Evolutionary conservation across 2,329 filamentous ascomycete species (phyloP), one percentile per base, ranked within the genome.

Genomic region (Verticillium dahliae): DNA sequence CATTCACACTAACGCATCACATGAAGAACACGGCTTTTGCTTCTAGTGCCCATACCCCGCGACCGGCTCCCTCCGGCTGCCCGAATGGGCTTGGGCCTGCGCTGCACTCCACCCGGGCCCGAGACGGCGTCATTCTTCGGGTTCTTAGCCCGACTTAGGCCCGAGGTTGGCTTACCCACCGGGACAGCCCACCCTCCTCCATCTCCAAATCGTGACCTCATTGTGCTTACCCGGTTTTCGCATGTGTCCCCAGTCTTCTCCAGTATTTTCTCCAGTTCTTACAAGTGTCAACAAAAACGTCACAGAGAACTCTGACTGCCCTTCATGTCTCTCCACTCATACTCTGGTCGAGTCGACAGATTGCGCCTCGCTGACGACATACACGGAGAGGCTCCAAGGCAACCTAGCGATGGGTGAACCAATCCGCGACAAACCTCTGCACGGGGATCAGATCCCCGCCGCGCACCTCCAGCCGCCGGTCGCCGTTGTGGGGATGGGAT

Each of bases 401-500:
- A 52, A 7, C 13, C 6, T 18, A n/a, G 15, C 18, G n/a, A 52
- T 52, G 45, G 45, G 45, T 52, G 45, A 52, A 10, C 45, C 45
- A 10, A 52, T 52, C 7, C 18, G 18, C 45, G 45, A 52, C 18
- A 18, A 22, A 27, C 45, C 45, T 18, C n/a, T 22, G n/a, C 9
- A 11, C 45, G 13, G n/a, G 45, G 15, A 11, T 4, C 45, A 52
- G 45, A 11, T 27, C 18, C 45, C 45, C 45, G 45, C 45, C 18
- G n/a, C 45, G 27, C 27, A 45, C 52, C 39, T 6, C 34, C 60
- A 62, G 60, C 55, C 52, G 22, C 70, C 67, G 22, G 72, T 81
- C 31, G 79, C 78, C 31, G 70, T 81, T 14, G 68, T 81, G 10
- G 78, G 78, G 33, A 69, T 75, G 6, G 75, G 71, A 2, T 80